Conservation (phyloP, 1,139 yeast species). For the Lodderomyces elongisporus region DNA sequence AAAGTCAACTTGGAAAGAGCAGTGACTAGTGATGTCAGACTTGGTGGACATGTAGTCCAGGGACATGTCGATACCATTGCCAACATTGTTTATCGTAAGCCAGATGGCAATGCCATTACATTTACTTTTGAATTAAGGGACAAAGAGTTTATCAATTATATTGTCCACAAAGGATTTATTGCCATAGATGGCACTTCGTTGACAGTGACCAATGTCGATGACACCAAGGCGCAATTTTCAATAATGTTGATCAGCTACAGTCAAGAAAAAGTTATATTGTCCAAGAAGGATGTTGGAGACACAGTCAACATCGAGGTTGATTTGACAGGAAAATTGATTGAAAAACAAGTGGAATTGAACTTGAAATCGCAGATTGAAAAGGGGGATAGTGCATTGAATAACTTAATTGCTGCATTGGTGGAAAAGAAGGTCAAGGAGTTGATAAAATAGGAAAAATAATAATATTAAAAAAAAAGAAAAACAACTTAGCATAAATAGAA, state of each 20-base stretch:
- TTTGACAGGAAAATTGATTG: constrained; percentile 85
- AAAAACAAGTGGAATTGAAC: constrained; percentile 66
- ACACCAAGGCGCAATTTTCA: constrained; percentile 53
- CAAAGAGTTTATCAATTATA: constrained; percentile 57
- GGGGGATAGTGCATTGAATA: constrained; percentile 31
- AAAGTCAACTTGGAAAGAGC: constrained; percentile 90
- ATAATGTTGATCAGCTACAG: constrained; percentile 93
- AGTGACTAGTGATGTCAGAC: constrained; percentile 70
- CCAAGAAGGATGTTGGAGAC: constrained; percentile 58
- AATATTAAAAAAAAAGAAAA: background rate
- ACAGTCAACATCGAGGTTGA: constrained; percentile 89
- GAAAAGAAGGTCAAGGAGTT: constrained; percentile 39
- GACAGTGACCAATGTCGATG: constrained; percentile 77
- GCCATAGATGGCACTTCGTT: constrained; percentile 92
- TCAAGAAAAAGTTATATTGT: constrained; percentile 73
- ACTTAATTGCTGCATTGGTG: constrained; percentile 46
- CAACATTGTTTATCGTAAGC: constrained; percentile 43
- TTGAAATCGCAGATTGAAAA: constrained; percentile 52
- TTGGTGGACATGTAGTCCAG: constrained; percentile 97
- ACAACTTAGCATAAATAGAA: background rate
- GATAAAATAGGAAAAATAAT: constrained; percentile 4
- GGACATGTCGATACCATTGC: constrained; percentile 96
- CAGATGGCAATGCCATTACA: constrained; percentile 76
- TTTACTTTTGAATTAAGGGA: constrained; percentile 75
- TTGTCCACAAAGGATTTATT: constrained; percentile 91